Conservation (phyloP, 164 flowering plant species). For the Magnolia officinalis region DNA sequence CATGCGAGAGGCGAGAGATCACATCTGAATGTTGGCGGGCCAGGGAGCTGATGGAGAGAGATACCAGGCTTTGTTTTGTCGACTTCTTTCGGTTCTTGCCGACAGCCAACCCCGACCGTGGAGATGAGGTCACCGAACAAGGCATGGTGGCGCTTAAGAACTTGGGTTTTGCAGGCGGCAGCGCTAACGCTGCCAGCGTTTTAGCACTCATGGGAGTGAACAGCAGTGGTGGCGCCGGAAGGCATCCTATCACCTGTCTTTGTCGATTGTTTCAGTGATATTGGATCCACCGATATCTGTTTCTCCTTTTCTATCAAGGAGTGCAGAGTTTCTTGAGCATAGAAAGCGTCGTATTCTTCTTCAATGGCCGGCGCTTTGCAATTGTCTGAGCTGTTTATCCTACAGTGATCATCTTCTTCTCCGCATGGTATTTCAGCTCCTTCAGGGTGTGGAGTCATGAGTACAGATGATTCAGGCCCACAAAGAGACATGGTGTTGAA, state of each 20-base stretch:
- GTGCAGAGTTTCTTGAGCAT: not conserved
- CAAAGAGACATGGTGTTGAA: not conserved
- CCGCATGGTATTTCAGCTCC: not conserved
- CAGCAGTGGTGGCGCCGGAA: slow-evolving; percentile 4
- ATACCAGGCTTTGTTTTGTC: slow-evolving; percentile 27
- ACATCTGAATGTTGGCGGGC: slow-evolving; percentile 29
- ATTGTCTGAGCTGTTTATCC: not conserved
- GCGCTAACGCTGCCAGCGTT: slow-evolving; percentile 8
- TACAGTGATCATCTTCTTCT: not conserved
- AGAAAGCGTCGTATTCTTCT: not conserved
- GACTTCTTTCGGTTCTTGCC: slow-evolving; percentile 31
- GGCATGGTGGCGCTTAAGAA: slow-evolving; percentile 51
- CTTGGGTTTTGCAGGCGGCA: slow-evolving; percentile 28
- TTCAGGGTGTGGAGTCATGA: not conserved
- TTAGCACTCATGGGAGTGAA: not conserved
- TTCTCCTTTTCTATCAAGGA: slow-evolving; percentile 28
- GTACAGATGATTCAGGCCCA: not conserved
- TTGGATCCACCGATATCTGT: slow-evolving; percentile 60
- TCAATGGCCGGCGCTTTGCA: not conserved
- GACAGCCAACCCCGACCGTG: slow-evolving; percentile 24
- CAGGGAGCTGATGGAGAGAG: slow-evolving; percentile 13
- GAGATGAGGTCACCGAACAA: slow-evolving; percentile 42
- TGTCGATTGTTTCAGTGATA: slow-evolving; percentile 35
- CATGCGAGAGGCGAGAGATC: slow-evolving; percentile 2
- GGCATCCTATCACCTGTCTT: slow-evolving; percentile 1